These are phyloP conservation scores for Dictyophora rubrovolvata DNA, from an alignment of 768 basidiomycete genomes.

Conservation along the genomic window DNA sequence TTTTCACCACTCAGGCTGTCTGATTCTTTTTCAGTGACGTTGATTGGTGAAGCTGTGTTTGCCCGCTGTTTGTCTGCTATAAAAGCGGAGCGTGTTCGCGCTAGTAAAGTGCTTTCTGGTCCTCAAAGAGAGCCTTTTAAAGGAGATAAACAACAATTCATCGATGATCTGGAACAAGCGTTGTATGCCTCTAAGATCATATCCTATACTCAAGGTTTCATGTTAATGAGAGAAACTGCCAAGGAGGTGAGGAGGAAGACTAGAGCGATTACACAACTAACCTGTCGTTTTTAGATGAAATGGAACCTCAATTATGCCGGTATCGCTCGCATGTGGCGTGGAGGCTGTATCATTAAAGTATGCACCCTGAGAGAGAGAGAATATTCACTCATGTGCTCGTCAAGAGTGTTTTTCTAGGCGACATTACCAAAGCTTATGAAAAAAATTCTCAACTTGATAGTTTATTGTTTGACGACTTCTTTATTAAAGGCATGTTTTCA, in stretches of 20 bases:
- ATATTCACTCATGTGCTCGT: not conserved
- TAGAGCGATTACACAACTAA: not conserved
- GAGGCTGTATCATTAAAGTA: conserved; percentile 98
- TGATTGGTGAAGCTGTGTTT: conserved; percentile 99
- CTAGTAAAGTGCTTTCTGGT: conserved; percentile 83
- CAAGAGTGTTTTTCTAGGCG: conserved; percentile 85
- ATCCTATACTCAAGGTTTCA: conserved; percentile 99
- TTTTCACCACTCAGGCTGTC: conserved; percentile 8
- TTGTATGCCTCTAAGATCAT: conserved; percentile 99
- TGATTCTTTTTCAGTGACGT: conserved; percentile 56
- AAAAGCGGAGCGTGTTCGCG: conserved; percentile 91
- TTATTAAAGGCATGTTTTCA: conserved; percentile 64
- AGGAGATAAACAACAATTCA: conserved; percentile 97
- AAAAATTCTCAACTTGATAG: conserved; percentile 82
- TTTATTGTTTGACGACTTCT: conserved; percentile 93
- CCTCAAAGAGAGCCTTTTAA: conserved; percentile 90
- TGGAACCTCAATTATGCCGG: conserved; percentile 98
- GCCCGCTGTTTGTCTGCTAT: conserved; percentile 95
- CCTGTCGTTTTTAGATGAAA: conserved; percentile 32
- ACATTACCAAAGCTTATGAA: conserved; percentile 84
- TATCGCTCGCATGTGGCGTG: conserved; percentile 99
- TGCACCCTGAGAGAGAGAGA: not conserved
- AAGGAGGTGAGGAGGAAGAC: conserved; percentile 52
- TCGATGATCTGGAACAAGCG: conserved; percentile 98
- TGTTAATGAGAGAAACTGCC: conserved; percentile 97